A percentile compares a stretch with the other conserved stretches of the same genome.
Conservation (phyloP, 2,329 filamentous ascomycete species). For the Cytospora leucostoma region DNA sequence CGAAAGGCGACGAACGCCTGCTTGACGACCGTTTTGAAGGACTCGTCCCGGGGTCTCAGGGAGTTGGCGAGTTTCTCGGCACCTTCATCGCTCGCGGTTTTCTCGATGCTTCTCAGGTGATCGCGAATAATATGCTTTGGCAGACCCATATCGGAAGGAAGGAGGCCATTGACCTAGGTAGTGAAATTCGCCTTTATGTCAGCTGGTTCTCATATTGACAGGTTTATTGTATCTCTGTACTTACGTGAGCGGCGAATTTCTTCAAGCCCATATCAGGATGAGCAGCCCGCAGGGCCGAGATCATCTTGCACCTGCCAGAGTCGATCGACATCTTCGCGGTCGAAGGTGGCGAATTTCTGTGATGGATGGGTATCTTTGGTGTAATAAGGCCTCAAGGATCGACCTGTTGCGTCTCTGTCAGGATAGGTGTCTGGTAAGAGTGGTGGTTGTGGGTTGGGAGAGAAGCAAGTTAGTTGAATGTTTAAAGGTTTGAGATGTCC, state of each 20-base stretch:
- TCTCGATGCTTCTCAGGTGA: background rate
- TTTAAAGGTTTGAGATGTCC: too few species aligned
- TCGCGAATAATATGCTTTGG: background rate
- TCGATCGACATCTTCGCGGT: conserved; percentile 1
- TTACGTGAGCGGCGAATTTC: conserved; percentile 1
- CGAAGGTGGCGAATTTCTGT: background rate
- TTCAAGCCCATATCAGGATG: background rate
- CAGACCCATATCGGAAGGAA: conserved; percentile 1
- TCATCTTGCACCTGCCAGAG: background rate
- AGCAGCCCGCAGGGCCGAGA: background rate
- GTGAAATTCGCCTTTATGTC: background rate
- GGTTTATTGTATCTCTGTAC: background rate
- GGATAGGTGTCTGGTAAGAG: background rate
- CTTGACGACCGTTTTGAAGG: background rate
- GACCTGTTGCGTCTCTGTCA: background rate
- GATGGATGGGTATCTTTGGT: too few species aligned
- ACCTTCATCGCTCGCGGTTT: background rate
- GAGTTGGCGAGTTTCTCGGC: background rate
- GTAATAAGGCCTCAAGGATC: background rate
- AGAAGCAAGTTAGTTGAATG: too few species aligned
- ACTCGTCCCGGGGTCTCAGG: background rate
- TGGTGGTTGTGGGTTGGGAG: too few species aligned
- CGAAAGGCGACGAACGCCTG: background rate
- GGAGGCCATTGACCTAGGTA: conserved; percentile 7
- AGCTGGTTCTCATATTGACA: background rate